phyloP scores from a whole-genome alignment of 2,329 filamentous ascomycete genomes.

The Huntiella decipiens region DNA sequence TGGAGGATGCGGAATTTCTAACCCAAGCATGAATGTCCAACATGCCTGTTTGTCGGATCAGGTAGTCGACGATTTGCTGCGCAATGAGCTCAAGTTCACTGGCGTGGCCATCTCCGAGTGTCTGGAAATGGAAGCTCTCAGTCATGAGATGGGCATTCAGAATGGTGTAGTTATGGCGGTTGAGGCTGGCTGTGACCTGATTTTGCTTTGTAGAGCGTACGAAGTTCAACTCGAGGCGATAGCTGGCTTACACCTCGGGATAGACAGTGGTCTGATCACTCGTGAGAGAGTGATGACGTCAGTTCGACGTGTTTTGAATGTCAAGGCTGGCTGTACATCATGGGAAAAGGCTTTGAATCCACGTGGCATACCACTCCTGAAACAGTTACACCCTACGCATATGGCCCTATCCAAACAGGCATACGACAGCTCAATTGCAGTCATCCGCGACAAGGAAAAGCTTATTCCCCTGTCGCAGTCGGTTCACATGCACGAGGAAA shows the following conservation, averaged over 20 bases:
- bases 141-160: conserved; percentile 90
- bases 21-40: conserved; percentile 81
- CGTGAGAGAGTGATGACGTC: conserved; percentile 65
- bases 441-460: conserved; percentile 76
- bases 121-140: conserved; percentile 88
- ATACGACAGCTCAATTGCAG: conserved; percentile 83
- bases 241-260: conserved; percentile 67
- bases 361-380: conserved; percentile 55
- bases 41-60: conserved; percentile 87
- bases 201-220: conserved; percentile 74
- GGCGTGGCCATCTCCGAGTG: conserved; percentile 92
- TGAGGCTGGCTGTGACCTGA: conserved; percentile 83
- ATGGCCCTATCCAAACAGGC: conserved; percentile 63
- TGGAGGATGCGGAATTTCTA: conserved; percentile 81
- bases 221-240: conserved; percentile 83
- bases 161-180: conserved; percentile 96
- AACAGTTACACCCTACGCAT: conserved; percentile 66
- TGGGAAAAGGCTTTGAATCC: conserved; percentile 89
- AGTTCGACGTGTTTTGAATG: conserved; percentile 52
- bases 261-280: conserved; percentile 79
- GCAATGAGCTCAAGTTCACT: conserved; percentile 75
- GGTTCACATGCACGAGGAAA: conserved; percentile 66
- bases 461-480: conserved; percentile 66
- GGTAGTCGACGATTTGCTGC: conserved; percentile 73
- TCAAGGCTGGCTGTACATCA: conserved; percentile 73